phyloP scores from a whole-genome alignment of 2,329 filamentous ascomycete genomes.

The Aspergillus chevalieri region DNA sequence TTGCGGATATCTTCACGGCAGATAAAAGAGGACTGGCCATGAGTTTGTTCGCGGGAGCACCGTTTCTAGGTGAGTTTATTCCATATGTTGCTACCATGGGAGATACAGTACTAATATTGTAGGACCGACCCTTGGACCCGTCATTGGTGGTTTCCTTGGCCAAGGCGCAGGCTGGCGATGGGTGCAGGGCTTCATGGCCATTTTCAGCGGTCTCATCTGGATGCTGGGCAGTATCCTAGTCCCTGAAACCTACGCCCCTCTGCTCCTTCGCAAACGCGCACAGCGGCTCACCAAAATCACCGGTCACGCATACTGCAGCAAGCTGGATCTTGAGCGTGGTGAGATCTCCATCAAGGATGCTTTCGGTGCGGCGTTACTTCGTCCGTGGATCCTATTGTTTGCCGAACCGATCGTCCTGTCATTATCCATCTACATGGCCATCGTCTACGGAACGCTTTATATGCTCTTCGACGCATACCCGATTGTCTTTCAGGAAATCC shows the following conservation, averaged over 20 bases:
- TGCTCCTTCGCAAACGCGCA: constrained; percentile 42
- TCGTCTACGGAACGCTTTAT: constrained; percentile 44
- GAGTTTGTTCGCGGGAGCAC: constrained; percentile 37
- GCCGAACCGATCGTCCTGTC: constrained; percentile 43
- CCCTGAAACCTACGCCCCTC: constrained; percentile 44
- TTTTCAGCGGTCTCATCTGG: constrained; percentile 40
- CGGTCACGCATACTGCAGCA: constrained; percentile 38
- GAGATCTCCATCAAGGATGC: constrained; percentile 30
- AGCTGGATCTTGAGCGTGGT: constrained; percentile 28
- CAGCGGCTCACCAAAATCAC: constrained; percentile 37
- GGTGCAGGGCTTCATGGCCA: constrained; percentile 41
- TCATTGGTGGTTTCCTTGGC: constrained; percentile 47
- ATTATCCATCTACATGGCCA: constrained; percentile 40
- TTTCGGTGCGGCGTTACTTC: constrained; percentile 38
- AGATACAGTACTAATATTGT: constrained; percentile 8
- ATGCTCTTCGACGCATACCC: constrained; percentile 45
- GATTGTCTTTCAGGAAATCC: constrained; percentile 39
- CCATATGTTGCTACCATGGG: background rate
- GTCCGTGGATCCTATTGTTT: constrained; percentile 41
- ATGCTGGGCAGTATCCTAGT: constrained; percentile 34
- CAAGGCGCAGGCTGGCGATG: constrained; percentile 42
- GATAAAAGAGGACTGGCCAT: constrained; percentile 38
- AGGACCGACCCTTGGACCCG: constrained; percentile 46
- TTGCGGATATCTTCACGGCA: constrained; percentile 42
- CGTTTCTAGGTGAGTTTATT: constrained; percentile 23